These are phyloP conservation scores for Oenanthe javanica DNA, from an alignment of 140 eudicot species.

Conservation along the genomic window DNA sequence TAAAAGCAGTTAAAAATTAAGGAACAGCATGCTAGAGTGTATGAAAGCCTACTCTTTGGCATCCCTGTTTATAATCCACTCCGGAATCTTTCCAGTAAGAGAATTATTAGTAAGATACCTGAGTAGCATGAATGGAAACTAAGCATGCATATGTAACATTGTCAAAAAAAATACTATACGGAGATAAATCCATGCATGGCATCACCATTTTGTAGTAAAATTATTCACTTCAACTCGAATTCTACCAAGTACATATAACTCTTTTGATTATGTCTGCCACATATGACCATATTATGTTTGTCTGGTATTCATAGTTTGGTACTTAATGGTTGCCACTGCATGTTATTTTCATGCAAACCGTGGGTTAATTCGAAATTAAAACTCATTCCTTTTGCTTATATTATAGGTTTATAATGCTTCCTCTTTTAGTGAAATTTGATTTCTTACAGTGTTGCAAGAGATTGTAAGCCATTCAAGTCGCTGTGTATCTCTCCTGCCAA, in stretches of 20 bases:
- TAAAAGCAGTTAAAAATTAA: not conserved
- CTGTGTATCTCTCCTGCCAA: constrained; percentile 38
- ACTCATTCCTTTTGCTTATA: not conserved
- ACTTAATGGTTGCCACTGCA: not conserved
- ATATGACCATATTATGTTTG: too few relatives aligned
- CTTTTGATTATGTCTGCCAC: too few relatives aligned
- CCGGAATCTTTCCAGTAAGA: constrained; percentile 36
- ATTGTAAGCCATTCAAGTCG: constrained; percentile 14
- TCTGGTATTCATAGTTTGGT: not conserved
- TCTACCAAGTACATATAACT: not conserved
- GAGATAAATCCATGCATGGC: not conserved
- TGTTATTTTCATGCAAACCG: not conserved
- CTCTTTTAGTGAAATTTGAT: not conserved
- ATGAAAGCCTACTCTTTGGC: constrained; percentile 10
- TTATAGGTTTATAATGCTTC: not conserved
- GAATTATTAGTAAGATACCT: constrained; percentile 54
- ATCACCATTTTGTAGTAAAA: not conserved
- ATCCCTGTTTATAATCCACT: constrained; percentile 26
- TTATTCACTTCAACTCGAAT: not conserved
- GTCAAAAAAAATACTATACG: too few relatives aligned
- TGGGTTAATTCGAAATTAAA: not conserved
- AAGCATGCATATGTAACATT: not conserved
- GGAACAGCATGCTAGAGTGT: not conserved
- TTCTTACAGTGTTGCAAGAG: constrained; percentile 31
- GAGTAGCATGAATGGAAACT: not conserved